phyloP scores from a whole-genome alignment of 768 basidiomycete species.

The Leucocoprinus leucothites region DNA sequence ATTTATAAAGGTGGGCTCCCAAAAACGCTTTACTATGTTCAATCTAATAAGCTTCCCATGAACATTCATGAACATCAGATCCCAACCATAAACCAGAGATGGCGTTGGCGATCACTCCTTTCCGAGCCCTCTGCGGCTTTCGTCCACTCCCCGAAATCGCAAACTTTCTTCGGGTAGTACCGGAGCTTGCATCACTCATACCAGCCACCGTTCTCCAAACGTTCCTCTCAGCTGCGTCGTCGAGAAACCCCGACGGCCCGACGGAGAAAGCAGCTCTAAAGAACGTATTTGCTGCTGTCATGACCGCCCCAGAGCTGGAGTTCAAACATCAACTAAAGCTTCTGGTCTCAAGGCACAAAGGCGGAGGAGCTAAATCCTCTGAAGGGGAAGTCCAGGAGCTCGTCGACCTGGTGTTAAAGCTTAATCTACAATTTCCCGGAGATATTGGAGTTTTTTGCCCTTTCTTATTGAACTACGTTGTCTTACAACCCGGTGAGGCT shows the following conservation, averaged over 20 bases:
- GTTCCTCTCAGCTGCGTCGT: conserved; percentile 49
- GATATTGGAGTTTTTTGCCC: conserved; percentile 94
- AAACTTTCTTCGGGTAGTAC: conserved; percentile 58
- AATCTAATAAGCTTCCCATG: neutral
- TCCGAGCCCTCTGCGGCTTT: conserved; percentile 91
- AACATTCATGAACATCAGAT: conserved; percentile 43
- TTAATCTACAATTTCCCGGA: conserved; percentile 78
- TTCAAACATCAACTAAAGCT: conserved; percentile 53
- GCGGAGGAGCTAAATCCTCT: conserved; percentile 27
- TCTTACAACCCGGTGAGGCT: conserved; percentile 78
- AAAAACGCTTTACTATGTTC: neutral
- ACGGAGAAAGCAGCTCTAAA: conserved; percentile 63
- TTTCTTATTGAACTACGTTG: conserved; percentile 85
- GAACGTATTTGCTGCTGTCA: conserved; percentile 76
- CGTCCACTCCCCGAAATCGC: conserved; percentile 76
- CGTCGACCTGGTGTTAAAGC: conserved; percentile 57
- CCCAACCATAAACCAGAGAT: conserved; percentile 99
- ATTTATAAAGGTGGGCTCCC: conserved; percentile 83
- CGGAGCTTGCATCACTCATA: conserved; percentile 76
- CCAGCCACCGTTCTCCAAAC: conserved; percentile 46
- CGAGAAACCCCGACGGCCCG: conserved; percentile 37
- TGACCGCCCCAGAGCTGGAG: conserved; percentile 63
- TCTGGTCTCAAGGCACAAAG: conserved; percentile 63
- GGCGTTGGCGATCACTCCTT: conserved; percentile 93
- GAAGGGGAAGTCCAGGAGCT: conserved; percentile 42